Evolutionary conservation across 768 basidiomycete genomes (phyloP).

Genomic region (Tulasnella calospora): DNA sequence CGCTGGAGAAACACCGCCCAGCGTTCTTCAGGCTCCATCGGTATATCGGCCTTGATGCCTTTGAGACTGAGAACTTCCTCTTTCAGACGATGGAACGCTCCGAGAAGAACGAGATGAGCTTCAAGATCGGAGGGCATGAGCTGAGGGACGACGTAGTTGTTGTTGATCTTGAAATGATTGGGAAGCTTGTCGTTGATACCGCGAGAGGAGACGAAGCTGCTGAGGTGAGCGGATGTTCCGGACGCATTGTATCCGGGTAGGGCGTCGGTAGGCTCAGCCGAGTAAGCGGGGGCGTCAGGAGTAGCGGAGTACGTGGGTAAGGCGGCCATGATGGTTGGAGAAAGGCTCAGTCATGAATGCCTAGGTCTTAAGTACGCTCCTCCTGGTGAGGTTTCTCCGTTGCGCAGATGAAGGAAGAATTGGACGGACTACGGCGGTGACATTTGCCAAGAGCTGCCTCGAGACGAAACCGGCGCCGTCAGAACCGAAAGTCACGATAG

Average conservation of each 20-base stretch:
- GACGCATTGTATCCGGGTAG: neutral
- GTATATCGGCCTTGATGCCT: neutral
- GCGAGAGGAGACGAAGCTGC: neutral
- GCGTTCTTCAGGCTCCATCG: slow-evolving; percentile 11
- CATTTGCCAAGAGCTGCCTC: neutral
- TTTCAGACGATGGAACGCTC: slow-evolving; percentile 26
- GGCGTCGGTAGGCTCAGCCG: neutral
- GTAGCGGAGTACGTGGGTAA: neutral
- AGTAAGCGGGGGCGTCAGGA: neutral
- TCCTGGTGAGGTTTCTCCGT: neutral
- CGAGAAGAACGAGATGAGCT: slow-evolving; percentile 28
- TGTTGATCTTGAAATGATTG: neutral
- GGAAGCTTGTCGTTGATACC: slow-evolving; percentile 9
- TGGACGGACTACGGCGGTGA: neutral
- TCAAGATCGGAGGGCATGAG: slow-evolving; percentile 25
- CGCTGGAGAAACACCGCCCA: slow-evolving; percentile 23
- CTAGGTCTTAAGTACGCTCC: neutral
- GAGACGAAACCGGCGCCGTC: neutral
- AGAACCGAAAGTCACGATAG: neutral
- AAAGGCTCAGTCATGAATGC: neutral
- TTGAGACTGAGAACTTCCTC: neutral
- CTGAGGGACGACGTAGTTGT: slow-evolving; percentile 20
- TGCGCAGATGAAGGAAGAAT: neutral
- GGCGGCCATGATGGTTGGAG: neutral
- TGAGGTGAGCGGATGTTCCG: neutral